Percentiles rank a stretch among this genome's conserved stretches.
phyloP scores from a whole-genome alignment of 2,329 filamentous ascomycete species.

The Neospermospora avenae region DNA sequence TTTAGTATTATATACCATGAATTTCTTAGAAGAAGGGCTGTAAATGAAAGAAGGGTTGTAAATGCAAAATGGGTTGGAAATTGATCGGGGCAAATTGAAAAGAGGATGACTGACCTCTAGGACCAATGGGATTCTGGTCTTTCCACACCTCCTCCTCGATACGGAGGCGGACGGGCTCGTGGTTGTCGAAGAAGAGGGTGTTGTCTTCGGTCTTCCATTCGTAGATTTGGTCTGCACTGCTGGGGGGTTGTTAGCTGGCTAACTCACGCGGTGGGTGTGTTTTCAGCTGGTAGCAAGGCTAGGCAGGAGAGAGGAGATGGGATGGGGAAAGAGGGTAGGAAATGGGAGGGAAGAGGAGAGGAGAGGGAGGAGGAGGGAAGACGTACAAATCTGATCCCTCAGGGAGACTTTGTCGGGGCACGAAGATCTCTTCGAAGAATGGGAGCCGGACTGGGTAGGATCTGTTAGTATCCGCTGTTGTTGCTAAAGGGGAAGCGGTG shows the following conservation, averaged over 20 bases:
- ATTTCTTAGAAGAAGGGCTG: too few species aligned
- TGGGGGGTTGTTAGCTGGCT: background rate
- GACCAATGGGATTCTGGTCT: conserved; percentile 74
- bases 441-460: conserved; percentile 67
- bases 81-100: conserved; percentile 35
- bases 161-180: conserved; percentile 83
- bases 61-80: too few species aligned
- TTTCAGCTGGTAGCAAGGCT: too few species aligned
- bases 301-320: too few species aligned
- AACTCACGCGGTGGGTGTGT: background rate
- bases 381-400: conserved; percentile 73
- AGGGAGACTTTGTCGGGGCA: conserved; percentile 68
- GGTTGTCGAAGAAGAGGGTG: conserved; percentile 77
- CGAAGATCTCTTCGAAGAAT: conserved; percentile 91
- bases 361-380: background rate
- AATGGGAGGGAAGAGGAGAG: conserved; percentile 2
- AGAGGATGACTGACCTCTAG: conserved; percentile 30
- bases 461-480: background rate
- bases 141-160: conserved; percentile 88
- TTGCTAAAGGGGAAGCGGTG: background rate
- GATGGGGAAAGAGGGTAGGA: background rate
- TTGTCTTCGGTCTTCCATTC: conserved; percentile 7
- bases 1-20: too few species aligned
- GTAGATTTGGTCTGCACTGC: conserved; percentile 13
- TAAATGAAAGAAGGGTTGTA: too few species aligned